phyloP scores from a whole-genome alignment of 179 eudicot species.

The Carnegiea gigantea region DNA sequence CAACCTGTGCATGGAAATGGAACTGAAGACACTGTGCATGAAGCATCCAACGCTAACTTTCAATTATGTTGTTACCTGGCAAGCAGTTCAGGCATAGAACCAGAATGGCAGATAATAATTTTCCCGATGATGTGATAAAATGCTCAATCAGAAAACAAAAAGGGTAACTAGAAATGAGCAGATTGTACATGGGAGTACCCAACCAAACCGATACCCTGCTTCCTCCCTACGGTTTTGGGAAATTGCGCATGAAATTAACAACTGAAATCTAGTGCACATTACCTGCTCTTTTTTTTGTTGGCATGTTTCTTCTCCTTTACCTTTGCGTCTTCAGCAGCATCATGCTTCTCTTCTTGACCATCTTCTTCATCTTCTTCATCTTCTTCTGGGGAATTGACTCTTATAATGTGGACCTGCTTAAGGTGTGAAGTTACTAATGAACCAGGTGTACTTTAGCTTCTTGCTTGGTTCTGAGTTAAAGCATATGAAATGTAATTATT shows the following conservation, averaged over 20 bases:
- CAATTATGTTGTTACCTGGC: neutral
- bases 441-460: neutral
- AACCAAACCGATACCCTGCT: neutral
- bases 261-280: neutral
- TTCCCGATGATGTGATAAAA: neutral
- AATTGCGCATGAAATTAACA: neutral
- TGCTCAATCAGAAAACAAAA: neutral
- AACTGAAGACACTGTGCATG: neutral
- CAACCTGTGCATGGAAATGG: neutral
- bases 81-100: neutral
- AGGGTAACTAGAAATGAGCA: neutral
- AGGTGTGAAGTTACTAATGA: neutral
- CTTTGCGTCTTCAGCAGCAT: conserved; percentile 9
- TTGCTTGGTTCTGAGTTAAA: neutral
- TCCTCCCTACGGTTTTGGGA: too few species aligned
- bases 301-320: neutral
- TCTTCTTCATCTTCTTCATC: neutral
- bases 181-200: neutral
- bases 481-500: neutral
- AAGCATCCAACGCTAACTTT: neutral
- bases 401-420: conserved; percentile 18
- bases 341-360: neutral
- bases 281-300: conserved; percentile 6
- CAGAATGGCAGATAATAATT: neutral
- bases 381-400: conserved; percentile 5